Evolutionary conservation across 352 stramenopile genomes (phyloP).

Genomic region (Phytophthora hibernalis): DNA sequence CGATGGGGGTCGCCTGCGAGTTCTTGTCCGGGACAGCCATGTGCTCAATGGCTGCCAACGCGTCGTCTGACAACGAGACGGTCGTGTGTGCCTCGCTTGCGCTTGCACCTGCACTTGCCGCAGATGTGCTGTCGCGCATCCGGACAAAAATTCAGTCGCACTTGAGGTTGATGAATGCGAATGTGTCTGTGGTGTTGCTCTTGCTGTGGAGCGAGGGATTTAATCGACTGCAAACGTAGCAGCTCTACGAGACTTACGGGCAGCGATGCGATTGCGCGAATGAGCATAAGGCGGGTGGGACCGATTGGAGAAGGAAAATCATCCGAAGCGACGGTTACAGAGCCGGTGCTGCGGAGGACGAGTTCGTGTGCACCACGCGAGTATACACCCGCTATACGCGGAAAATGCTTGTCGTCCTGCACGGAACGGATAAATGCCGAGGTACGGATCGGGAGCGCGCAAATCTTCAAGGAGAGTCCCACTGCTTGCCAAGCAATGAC

Average conservation of each 20-base stretch:
- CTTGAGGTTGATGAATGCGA: neutral
- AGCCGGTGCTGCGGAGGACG: conserved; percentile 20
- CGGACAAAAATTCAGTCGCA: neutral
- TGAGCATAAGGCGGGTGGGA: conserved; percentile 29
- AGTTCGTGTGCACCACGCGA: conserved; percentile 5
- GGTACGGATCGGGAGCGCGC: conserved; percentile 12
- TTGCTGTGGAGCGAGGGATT: neutral
- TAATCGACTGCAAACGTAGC: conserved; percentile 10
- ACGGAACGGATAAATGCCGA: conserved; percentile 21
- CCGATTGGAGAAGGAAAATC: conserved; percentile 20
- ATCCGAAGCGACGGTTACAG: conserved; percentile 18
- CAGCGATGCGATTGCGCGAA: conserved; percentile 36
- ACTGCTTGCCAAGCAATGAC: conserved; percentile 19
- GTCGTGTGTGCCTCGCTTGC: conserved; percentile 24
- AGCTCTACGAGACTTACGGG: conserved; percentile 11
- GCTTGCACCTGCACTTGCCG: conserved; percentile 28
- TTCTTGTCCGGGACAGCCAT: conserved; percentile 22
- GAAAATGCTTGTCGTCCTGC: conserved; percentile 4
- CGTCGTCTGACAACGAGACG: conserved; percentile 29
- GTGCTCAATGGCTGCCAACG: conserved; percentile 27
- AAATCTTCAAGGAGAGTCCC: conserved; percentile 36
- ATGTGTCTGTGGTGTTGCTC: neutral
- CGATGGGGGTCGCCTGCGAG: conserved; percentile 23
- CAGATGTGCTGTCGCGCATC: conserved; percentile 31
- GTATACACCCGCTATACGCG: conserved; percentile 1